phyloP scores from a whole-genome alignment of 371 early-diverging fungal species.

The Parasitella parasitica region DNA sequence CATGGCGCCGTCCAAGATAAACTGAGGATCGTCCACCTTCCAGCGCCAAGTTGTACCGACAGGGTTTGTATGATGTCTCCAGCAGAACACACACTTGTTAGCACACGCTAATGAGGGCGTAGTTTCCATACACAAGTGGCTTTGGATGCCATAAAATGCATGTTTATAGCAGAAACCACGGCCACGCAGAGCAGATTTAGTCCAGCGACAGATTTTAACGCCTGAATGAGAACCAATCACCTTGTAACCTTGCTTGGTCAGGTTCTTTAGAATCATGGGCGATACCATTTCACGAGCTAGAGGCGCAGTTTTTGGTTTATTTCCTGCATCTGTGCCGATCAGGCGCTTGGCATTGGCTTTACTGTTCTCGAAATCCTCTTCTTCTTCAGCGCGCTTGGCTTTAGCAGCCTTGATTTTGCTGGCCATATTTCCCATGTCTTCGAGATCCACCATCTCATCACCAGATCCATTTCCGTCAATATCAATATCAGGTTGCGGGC shows the following conservation, averaged over 20 bases:
- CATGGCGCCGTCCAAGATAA: conserved; percentile 74
- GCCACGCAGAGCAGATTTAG: conserved; percentile 74
- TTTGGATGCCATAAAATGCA: conserved; percentile 70
- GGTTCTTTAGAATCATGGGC: conserved; percentile 68
- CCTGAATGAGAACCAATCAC: conserved; percentile 79
- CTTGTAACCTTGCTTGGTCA: conserved; percentile 83
- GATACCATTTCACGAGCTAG: conserved; percentile 76
- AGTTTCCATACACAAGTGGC: conserved; percentile 71
- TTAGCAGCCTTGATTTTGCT: conserved; percentile 59
- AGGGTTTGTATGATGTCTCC: conserved; percentile 83
- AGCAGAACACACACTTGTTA: conserved; percentile 83
- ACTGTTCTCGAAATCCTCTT: conserved; percentile 49
- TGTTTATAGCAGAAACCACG: conserved; percentile 84
- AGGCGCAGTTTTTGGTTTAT: conserved; percentile 19
- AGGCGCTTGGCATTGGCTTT: conserved; percentile 53
- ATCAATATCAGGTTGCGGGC: conserved; percentile 25
- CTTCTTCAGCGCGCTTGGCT: conserved; percentile 56
- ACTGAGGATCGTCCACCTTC: conserved; percentile 76
- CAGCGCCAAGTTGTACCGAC: conserved; percentile 77
- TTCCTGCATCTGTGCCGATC: conserved; percentile 23
- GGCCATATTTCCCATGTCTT: conserved; percentile 74
- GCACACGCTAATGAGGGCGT: conserved; percentile 79
- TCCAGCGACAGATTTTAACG: conserved; percentile 86
- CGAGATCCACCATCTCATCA: conserved; percentile 74
- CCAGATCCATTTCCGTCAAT: conserved; percentile 33